These are phyloP conservation scores for Achlya hypogyna DNA, from an alignment of 352 stramenopile genomes.

Conservation along the genomic window DNA sequence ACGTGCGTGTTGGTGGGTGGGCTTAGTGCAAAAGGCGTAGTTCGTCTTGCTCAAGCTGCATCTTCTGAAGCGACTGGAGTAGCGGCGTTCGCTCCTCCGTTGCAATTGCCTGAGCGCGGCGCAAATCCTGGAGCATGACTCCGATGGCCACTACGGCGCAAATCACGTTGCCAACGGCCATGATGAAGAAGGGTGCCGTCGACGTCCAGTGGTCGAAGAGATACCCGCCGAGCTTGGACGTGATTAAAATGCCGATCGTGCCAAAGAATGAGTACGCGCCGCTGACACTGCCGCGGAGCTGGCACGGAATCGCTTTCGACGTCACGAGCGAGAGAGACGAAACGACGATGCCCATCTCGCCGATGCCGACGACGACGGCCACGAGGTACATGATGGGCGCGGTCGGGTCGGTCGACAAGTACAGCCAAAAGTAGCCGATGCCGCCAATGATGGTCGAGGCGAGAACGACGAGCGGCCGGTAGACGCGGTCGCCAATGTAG, in stretches of 20 bases:
- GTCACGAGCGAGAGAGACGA: conserved; percentile 13
- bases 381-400: not conserved
- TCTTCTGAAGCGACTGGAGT: not conserved
- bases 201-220: conserved; percentile 10
- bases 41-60: conserved; percentile 10
- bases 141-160: not conserved
- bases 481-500: conserved; percentile 1
- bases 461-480: conserved; percentile 2
- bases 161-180: conserved; percentile 11
- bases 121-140: not conserved
- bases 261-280: conserved; percentile 9
- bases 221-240: conserved; percentile 14
- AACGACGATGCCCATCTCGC: conserved; percentile 14
- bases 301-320: conserved; percentile 12
- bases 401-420: not conserved
- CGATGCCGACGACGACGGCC: conserved; percentile 4
- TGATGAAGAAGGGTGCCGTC: conserved; percentile 15
- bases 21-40: not conserved
- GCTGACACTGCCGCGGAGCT: conserved; percentile 1
- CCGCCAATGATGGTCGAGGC: not conserved
- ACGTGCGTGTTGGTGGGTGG: not conserved
- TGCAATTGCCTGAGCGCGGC: not conserved
- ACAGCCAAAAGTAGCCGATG: conserved; percentile 9
- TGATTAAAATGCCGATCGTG: conserved; percentile 7
- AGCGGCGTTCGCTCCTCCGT: not conserved